Percentiles rank a stretch among this genome's conserved stretches.
Evolutionary conservation across 2,329 filamentous ascomycete genomes (phyloP).

Genomic region (Lasiodiplodia hormozganensis): DNA sequence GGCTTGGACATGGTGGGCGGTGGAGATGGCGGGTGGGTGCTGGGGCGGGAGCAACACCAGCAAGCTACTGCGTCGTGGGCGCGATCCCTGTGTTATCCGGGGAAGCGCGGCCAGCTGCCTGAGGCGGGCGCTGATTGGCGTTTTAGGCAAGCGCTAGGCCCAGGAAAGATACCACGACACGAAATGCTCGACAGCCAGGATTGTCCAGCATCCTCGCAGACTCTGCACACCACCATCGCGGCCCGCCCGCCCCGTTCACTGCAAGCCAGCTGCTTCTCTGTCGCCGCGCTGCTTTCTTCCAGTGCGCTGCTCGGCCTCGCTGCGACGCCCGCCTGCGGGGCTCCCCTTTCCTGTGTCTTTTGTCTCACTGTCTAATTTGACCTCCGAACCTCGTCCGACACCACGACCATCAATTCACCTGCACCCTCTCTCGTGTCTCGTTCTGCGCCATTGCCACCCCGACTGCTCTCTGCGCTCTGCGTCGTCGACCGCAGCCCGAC

Average conservation of each 20-base stretch:
- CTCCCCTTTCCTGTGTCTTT: constrained; percentile 26
- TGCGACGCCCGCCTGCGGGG: background rate
- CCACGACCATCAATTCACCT: constrained; percentile 19
- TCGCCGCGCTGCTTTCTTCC: background rate
- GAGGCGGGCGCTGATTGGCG: constrained; percentile 23
- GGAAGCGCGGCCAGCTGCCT: constrained; percentile 6
- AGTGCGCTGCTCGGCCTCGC: background rate
- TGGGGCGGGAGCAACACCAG: constrained; percentile 5
- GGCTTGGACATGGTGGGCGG: constrained; percentile 46
- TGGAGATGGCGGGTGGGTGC: background rate
- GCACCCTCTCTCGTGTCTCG: background rate
- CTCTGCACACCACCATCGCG: constrained; percentile 23
- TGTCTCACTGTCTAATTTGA: constrained; percentile 24
- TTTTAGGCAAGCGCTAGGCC: constrained; percentile 8
- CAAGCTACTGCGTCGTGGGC: background rate
- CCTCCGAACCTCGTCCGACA: constrained; percentile 26
- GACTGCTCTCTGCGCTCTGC: background rate
- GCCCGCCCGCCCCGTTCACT: constrained; percentile 10
- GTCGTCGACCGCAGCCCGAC: constrained; percentile 3
- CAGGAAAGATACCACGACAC: constrained; percentile 17
- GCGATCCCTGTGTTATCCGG: constrained; percentile 22
- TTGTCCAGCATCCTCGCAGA: constrained; percentile 20
- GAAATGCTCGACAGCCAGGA: constrained; percentile 27
- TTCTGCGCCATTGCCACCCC: background rate
- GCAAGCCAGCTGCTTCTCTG: background rate